Percentiles rank a stretch among this genome's conserved stretches.
Conservation (phyloP, 345 rosid species). For the Combretum micranthum region DNA sequence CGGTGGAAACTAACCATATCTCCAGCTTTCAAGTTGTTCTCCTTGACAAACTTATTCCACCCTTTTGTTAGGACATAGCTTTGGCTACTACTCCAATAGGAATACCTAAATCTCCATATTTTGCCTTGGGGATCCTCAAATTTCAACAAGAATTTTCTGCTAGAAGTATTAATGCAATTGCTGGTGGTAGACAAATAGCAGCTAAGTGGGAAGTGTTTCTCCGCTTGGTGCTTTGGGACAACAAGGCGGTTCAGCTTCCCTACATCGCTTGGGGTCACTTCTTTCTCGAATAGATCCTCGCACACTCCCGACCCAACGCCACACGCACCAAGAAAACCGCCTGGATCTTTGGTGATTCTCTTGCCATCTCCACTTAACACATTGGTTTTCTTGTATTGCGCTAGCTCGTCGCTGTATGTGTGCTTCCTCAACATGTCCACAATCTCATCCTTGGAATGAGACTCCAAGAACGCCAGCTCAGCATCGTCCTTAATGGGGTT, state of each 20-base stretch:
- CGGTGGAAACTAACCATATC: slow-evolving; percentile 75
- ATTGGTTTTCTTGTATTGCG: slow-evolving; percentile 28
- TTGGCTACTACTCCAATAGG: slow-evolving; percentile 96
- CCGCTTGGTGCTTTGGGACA: slow-evolving; percentile 91
- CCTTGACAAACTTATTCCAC: slow-evolving; percentile 96
- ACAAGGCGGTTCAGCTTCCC: slow-evolving; percentile 92
- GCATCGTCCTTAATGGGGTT: slow-evolving; percentile 13
- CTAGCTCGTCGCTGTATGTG: slow-evolving; percentile 43
- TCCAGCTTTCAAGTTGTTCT: slow-evolving; percentile 74
- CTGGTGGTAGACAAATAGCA: no score
- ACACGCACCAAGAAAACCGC: neutral
- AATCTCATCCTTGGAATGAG: slow-evolving; percentile 49
- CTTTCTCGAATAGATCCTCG: slow-evolving; percentile 73
- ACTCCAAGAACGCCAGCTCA: slow-evolving; percentile 29
- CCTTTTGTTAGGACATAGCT: slow-evolving; percentile 95
- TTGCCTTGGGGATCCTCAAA: slow-evolving; percentile 73
- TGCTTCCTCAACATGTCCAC: slow-evolving; percentile 59
- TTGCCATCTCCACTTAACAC: neutral
- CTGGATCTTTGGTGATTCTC: neutral
- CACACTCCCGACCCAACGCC: slow-evolving; percentile 28
- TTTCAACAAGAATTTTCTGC: slow-evolving; percentile 53
- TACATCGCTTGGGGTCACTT: slow-evolving; percentile 87
- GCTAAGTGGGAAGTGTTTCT: slow-evolving; percentile 53
- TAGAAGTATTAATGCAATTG: slow-evolving; percentile 6
- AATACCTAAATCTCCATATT: slow-evolving; percentile 89